A percentile compares a stretch with the other conserved stretches of the same genome.
Evolutionary conservation across 1,139 yeast species (phyloP).

Genomic region (Wickerhamomyces sp.): DNA sequence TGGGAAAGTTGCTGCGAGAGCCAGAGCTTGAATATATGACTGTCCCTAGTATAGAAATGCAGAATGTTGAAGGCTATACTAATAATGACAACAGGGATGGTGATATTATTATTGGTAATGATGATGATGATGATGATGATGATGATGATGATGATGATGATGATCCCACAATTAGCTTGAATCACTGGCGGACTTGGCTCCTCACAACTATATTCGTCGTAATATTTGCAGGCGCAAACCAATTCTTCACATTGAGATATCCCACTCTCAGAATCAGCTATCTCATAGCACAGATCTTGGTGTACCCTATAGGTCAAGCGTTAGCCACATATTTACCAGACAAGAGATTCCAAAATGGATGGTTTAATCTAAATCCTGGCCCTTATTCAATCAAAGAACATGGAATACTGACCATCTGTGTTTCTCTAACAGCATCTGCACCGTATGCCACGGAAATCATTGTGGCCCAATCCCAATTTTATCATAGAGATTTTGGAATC

Average conservation of each 20-base stretch:
- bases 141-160: conserved; percentile 21
- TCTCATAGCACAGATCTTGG: conserved; percentile 44
- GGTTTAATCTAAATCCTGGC: conserved; percentile 39
- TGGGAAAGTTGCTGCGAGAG: too few relatives aligned
- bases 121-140: conserved; percentile 1
- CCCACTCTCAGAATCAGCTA: conserved; percentile 42
- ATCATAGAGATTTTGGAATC: conserved; percentile 30
- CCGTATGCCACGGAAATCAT: conserved; percentile 54
- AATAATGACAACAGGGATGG: not conserved
- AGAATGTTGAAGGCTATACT: too few relatives aligned
- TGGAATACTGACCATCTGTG: conserved; percentile 49
- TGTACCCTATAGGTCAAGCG: conserved; percentile 42
- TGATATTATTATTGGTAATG: not conserved
- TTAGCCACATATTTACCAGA: conserved; percentile 36
- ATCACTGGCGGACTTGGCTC: conserved; percentile 45
- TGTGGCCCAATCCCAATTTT: conserved; percentile 47
- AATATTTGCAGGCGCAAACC: conserved; percentile 45
- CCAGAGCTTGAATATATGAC: too few relatives aligned
- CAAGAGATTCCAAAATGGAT: conserved; percentile 19
- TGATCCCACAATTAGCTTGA: conserved; percentile 39
- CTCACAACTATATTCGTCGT: conserved; percentile 41
- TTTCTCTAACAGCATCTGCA: conserved; percentile 38
- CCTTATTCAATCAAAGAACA: conserved; percentile 60
- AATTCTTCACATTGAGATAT: conserved; percentile 42
- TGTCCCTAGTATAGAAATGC: not conserved